Conservation (phyloP, 306 rosid genomes). For the Amphicarpaea edgeworthii region DNA sequence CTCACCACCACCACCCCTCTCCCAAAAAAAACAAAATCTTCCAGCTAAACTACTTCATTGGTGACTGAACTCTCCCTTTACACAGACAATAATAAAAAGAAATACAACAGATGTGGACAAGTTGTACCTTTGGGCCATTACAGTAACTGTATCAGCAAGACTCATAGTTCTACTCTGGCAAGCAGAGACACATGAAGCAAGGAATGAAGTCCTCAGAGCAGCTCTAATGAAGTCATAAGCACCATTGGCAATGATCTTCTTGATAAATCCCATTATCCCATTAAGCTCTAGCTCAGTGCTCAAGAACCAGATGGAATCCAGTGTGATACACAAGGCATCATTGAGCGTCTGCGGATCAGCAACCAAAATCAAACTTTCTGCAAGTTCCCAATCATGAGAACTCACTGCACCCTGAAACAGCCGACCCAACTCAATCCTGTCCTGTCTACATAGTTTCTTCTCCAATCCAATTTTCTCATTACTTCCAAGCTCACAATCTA, state of each 20-base stretch:
- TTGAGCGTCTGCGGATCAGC: conserved; percentile 85
- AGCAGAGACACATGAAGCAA: conserved; percentile 93
- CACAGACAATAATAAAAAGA: not conserved
- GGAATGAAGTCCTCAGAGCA: conserved; percentile 83
- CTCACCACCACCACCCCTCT: not conserved
- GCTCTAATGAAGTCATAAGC: conserved; percentile 91
- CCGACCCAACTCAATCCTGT: conserved; percentile 79
- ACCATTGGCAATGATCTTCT: conserved; percentile 72
- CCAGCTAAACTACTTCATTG: not conserved
- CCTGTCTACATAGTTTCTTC: conserved; percentile 77
- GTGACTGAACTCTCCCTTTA: conserved; percentile 13
- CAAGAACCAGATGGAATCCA: conserved; percentile 93
- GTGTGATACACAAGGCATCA: conserved; percentile 81
- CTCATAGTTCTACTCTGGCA: conserved; percentile 89
- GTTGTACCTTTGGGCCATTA: conserved; percentile 86
- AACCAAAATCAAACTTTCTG: conserved; percentile 72
- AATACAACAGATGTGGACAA: not conserved
- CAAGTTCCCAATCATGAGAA: conserved; percentile 84
- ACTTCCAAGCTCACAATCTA: conserved; percentile 52
- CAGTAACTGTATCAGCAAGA: conserved; percentile 78
- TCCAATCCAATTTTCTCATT: conserved; percentile 60
- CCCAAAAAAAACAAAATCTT: not conserved
- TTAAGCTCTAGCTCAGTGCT: conserved; percentile 68
- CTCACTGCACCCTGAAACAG: conserved; percentile 80
- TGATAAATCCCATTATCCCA: conserved; percentile 67